Evolutionary conservation across 257 asterid species (phyloP).

Genomic region (Plantago major): DNA sequence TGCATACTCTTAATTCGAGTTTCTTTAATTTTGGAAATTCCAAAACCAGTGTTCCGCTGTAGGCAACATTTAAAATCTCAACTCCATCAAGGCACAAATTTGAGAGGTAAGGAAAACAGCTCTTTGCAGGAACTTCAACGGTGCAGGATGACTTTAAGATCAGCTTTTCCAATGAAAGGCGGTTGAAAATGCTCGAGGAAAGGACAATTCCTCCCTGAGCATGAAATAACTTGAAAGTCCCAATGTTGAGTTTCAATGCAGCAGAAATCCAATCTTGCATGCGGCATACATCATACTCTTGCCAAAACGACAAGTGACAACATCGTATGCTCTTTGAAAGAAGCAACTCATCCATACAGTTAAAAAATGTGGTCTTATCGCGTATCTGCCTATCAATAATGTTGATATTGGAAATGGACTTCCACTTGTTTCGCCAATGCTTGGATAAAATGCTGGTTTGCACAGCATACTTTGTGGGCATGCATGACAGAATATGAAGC

Average conservation of each 20-base stretch:
- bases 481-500: not conserved
- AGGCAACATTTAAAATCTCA: not conserved
- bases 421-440: conserved; percentile 1
- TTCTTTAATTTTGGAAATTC: not conserved
- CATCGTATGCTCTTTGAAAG: not conserved
- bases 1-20: not conserved
- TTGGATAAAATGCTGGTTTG: not conserved
- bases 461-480: not conserved
- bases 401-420: not conserved
- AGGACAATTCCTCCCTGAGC: not conserved
- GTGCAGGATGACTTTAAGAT: not conserved
- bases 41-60: not conserved
- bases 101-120: not conserved
- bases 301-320: not conserved
- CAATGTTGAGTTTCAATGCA: not conserved
- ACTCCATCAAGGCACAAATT: not conserved
- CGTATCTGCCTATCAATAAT: not conserved
- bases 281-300: not conserved
- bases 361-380: not conserved
- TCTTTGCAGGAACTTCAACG: not conserved
- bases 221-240: not conserved
- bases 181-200: not conserved
- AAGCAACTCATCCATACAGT: not conserved
- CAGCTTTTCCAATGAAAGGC: not conserved
- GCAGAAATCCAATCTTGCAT: not conserved